These are phyloP conservation scores for Leishmania gerbilli DNA, from an alignment of 208 protist genomes.

Conservation along the genomic window DNA sequence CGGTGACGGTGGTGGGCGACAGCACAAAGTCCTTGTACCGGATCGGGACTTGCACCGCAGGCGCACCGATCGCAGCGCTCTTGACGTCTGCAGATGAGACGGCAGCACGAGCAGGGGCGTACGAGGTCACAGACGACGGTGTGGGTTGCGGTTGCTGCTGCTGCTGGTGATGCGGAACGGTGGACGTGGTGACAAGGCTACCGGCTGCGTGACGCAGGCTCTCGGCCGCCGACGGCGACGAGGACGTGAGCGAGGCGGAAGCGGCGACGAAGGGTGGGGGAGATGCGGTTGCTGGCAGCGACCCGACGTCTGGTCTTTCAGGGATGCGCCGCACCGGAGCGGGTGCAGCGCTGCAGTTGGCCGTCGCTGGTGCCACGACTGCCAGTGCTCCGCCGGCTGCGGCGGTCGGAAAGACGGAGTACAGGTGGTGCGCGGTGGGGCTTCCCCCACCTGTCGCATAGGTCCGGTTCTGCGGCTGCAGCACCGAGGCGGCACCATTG, in stretches of 20 bases:
- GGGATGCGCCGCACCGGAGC: not conserved
- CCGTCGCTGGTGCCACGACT: not conserved
- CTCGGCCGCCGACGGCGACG: not conserved
- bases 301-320: not conserved
- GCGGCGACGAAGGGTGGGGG: not conserved
- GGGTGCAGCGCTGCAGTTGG: not conserved
- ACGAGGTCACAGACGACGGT: not conserved
- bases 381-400: not conserved
- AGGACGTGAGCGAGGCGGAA: not conserved
- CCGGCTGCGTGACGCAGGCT: not conserved
- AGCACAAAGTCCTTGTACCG: constrained; percentile 3
- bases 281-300: not conserved
- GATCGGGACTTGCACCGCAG: not conserved
- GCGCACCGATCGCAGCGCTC: not conserved
- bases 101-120: not conserved
- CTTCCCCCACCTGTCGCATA: not conserved
- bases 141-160: not conserved
- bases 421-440: not conserved
- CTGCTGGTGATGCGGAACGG: not conserved
- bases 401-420: not conserved
- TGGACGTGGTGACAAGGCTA: not conserved
- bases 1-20: not conserved
- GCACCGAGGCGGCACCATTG: not conserved
- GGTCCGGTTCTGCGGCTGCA: not conserved
- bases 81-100: not conserved